Evolutionary conservation across 805 yeast species (phyloP).

Genomic region (Sugiyamaella boreocaroliniensis): DNA sequence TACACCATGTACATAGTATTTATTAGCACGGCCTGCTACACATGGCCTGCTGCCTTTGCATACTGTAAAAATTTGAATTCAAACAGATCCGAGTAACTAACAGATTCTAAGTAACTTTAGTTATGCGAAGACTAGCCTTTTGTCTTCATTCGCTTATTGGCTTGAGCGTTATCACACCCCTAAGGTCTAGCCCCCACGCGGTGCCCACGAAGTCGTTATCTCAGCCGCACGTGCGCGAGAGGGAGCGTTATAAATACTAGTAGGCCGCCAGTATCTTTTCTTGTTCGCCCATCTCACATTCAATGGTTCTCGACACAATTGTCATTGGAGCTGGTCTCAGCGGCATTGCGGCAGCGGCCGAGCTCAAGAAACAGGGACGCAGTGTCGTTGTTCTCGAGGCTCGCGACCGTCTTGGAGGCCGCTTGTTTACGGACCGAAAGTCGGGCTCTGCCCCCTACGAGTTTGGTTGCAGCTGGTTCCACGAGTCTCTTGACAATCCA

Average conservation of each 20-base stretch:
- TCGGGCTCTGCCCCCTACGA: constrained; percentile 40
- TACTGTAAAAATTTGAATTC: no score
- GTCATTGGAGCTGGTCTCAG: constrained; percentile 78
- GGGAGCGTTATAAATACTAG: neutral
- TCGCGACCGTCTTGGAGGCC: constrained; percentile 60
- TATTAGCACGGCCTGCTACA: no score
- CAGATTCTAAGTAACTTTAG: no score
- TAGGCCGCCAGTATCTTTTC: neutral
- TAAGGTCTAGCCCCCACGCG: no score
- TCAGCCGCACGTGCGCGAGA: neutral
- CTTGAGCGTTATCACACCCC: no score
- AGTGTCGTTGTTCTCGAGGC: constrained; percentile 58
- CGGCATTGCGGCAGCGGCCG: constrained; percentile 65
- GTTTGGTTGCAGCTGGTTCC: constrained; percentile 85
- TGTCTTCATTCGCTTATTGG: no score
- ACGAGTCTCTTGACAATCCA: constrained; percentile 65
- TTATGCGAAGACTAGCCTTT: no score
- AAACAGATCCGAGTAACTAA: no score
- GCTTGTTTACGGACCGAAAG: constrained; percentile 44
- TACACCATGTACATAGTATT: neutral
- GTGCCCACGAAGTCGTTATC: neutral
- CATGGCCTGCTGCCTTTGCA: no score
- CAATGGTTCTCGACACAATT: constrained; percentile 24
- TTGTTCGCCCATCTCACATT: neutral
- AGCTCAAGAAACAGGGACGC: constrained; percentile 38